Evolutionary conservation across 2,329 filamentous ascomycete species (phyloP), one percentile per base, ranked within the genome.

Genomic region (Orbilia ellipsospora): DNA sequence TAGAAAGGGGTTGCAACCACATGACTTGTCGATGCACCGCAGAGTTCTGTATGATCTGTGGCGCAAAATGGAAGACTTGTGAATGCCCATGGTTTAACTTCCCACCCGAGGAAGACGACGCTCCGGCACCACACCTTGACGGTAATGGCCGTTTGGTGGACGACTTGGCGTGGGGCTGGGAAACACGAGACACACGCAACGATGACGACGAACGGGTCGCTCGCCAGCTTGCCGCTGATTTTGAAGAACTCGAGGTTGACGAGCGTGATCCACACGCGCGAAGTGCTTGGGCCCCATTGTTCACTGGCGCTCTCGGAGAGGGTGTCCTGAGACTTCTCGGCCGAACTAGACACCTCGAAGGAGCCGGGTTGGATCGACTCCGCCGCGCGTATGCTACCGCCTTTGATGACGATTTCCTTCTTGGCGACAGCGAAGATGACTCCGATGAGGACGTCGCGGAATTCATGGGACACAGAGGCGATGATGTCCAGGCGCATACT

Each of bases 1-100:
- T 73, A 15, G 31, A 77, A n/a, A 72, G 75, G 16, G 79, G 79
- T 7, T 80, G 79, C 50, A 78, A 79, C 50, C 79, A 80, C 52
- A 80, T 80, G 77, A 78, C 77, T 18, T 80, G 78, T 60, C 77
- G 75, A 40, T 76, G 73, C 54, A 70, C 65, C 20, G 73, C 65
- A 45, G 65, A 76, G 45, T 76, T 76, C 42, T 76, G 73, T 42
- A 69, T 69, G 65, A 69, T 76, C 18, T 76, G 73, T 54, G 64
- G 64, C 55, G 52, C 55, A 5, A 76, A 76, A 40, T 76, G 73
- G 73, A 76, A 76, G 40, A 69, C 73, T 0, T 76, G 73, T 26
- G 65, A 76, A 57, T 76, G 73, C 42, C 73, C 73, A 3, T 76
- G 65, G 73, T 76, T 76, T 48, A 70, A 76, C 59, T 74, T 74